A percentile compares a stretch with the other conserved stretches of the same genome.
phyloP scores from a whole-genome alignment of 2,329 filamentous ascomycete species.

The Dactylellina drechsleri region DNA sequence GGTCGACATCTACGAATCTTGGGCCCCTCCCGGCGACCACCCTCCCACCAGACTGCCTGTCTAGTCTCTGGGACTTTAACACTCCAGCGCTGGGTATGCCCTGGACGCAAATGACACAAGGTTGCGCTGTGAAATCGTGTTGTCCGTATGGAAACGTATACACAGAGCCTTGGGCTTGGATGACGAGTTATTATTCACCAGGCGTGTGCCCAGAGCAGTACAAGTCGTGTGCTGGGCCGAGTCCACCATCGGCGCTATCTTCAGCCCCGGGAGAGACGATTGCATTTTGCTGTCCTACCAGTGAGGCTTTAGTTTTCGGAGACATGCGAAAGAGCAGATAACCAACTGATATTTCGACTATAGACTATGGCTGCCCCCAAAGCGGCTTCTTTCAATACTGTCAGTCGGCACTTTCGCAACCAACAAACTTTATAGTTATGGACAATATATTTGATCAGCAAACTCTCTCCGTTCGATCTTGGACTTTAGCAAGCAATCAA shows the following conservation, averaged over 20 bases:
- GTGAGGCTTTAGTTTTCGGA: background rate
- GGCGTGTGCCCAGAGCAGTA: constrained; percentile 5
- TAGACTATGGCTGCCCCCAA: background rate
- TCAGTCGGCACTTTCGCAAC: too few relatives aligned
- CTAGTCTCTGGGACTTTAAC: too few relatives aligned
- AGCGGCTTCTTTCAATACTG: constrained; percentile 6
- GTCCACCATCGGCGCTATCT: background rate
- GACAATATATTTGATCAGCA: too few relatives aligned
- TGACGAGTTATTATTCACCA: constrained; percentile 6
- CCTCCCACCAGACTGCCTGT: too few relatives aligned
- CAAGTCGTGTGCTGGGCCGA: background rate
- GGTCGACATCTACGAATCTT: too few relatives aligned
- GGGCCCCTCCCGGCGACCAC: too few relatives aligned
- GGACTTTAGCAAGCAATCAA: too few relatives aligned
- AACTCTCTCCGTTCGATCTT: too few relatives aligned
- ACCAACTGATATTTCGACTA: background rate
- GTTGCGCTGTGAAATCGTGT: too few relatives aligned
- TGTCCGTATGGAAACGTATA: background rate
- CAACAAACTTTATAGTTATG: too few relatives aligned
- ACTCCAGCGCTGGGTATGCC: too few relatives aligned
- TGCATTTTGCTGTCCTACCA: constrained; percentile 4
- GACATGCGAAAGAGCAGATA: background rate
- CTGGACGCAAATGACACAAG: too few relatives aligned
- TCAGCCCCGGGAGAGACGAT: background rate
- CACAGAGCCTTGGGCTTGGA: constrained; percentile 6